phyloP scores from a whole-genome alignment of 2,329 filamentous ascomycete genomes.

The Aspergillus pseudonomiae region DNA sequence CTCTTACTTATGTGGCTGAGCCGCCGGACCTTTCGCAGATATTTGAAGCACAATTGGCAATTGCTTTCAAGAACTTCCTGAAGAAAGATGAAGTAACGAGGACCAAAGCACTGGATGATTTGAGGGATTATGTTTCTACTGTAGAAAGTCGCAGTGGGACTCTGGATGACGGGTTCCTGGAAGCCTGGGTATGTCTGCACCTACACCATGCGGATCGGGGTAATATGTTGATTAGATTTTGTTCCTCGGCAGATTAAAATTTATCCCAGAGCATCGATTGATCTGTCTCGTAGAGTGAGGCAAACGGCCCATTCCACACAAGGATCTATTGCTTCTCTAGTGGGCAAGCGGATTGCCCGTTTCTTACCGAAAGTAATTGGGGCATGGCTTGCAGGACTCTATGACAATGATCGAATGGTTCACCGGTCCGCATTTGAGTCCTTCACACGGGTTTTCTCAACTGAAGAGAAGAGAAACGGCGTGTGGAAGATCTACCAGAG shows the following conservation, averaged over 20 bases:
- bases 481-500: slow-evolving; percentile 83
- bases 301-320: slow-evolving; percentile 82
- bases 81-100: slow-evolving; percentile 96
- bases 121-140: slow-evolving; percentile 67
- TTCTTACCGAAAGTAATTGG: slow-evolving; percentile 77
- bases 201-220: slow-evolving; percentile 8
- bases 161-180: slow-evolving; percentile 78
- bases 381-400: slow-evolving; percentile 87
- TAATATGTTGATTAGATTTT: slow-evolving; percentile 20
- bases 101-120: slow-evolving; percentile 83
- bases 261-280: slow-evolving; percentile 88
- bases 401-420: slow-evolving; percentile 80
- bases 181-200: slow-evolving; percentile 74
- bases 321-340: slow-evolving; percentile 59
- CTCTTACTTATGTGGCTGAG: slow-evolving; percentile 83
- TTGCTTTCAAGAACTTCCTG: slow-evolving; percentile 87
- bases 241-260: slow-evolving; percentile 67
- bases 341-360: slow-evolving; percentile 80
- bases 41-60: slow-evolving; percentile 77
- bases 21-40: slow-evolving; percentile 78
- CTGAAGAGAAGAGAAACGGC: slow-evolving; percentile 73
- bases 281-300: slow-evolving; percentile 82
- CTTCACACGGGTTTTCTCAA: slow-evolving; percentile 73
- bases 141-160: slow-evolving; percentile 59
- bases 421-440: slow-evolving; percentile 77